These are phyloP conservation scores for Cryptococcus sp. DNA, from an alignment of 1,284 basidiomycete species.

Conservation along the genomic window DNA sequence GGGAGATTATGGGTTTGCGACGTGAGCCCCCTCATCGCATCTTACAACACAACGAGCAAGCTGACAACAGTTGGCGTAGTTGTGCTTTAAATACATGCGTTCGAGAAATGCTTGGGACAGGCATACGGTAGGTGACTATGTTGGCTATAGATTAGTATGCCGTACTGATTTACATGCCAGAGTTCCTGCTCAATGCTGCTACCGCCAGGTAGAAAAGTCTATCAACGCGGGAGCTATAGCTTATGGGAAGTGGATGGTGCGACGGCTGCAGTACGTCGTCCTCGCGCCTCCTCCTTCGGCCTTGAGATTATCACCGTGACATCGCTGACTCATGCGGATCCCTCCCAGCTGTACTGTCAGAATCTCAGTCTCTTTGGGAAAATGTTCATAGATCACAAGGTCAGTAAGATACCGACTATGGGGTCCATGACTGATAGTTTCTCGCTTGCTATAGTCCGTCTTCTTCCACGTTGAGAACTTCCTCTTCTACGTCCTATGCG, in stretches of 20 bases:
- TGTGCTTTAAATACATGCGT: constrained; percentile 96
- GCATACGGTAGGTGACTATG: constrained; percentile 63
- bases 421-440: not conserved
- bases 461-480: constrained; percentile 80
- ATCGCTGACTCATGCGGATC: not conserved
- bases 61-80: constrained; percentile 37
- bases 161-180: constrained; percentile 53
- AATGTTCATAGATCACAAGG: constrained; percentile 96
- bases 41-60: not conserved
- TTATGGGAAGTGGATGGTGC: constrained; percentile 97
- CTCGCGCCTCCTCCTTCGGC: not conserved
- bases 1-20: constrained; percentile 53
- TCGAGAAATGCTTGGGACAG: constrained; percentile 69
- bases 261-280: constrained; percentile 67
- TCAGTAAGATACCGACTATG: constrained; percentile 13
- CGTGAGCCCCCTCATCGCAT: constrained; percentile 26
- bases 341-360: constrained; percentile 82
- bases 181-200: constrained; percentile 68
- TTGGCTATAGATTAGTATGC: not conserved
- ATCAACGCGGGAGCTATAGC: constrained; percentile 82
- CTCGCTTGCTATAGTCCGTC: constrained; percentile 61
- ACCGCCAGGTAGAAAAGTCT: constrained; percentile 89
- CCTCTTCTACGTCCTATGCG: constrained; percentile 89
- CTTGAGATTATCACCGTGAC: constrained; percentile 11
- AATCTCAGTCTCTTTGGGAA: constrained; percentile 95